Base-by-base conservation (phyloP, 768 basidiomycete genomes). In the Termitomyces sp. region DNA sequence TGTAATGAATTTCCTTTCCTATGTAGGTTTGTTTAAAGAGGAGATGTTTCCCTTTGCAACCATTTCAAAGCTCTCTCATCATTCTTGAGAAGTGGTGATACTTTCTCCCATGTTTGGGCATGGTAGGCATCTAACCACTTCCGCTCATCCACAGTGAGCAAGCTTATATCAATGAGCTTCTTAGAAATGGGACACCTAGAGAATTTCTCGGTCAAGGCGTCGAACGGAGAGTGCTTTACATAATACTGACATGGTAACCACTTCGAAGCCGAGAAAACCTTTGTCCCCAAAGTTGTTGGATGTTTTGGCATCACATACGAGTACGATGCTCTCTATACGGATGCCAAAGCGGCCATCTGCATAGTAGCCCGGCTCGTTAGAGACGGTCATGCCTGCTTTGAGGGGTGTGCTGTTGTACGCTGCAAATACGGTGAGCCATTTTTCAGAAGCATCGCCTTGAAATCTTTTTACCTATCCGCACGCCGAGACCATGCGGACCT, bases 301-400 rank as follows among this genome's bases (percentile, higher is more conserved):
- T 0, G 92, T 93, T 51, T 86, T 68, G 10, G 71, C 85, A 43
- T 85, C 79, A 47, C 80, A 77, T 3, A 96, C 88, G 19, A 96
- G 74, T 21, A 94, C 83, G 42, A 98, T 79, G 68, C 83, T 93
- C 72, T 99, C 96, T 62, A 96, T 91, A 4, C 97, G 85, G 62
- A 98, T 93, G 2, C 95, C 96, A 64, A 87, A 98, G 44, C 78
- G 74, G 2, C 94, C 96, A 62, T 98, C 94, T 8, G 83, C 84
- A 66, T 97, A 97, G 68, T 88, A 96, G 9, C 94, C 93, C 1
- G 94, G 94, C 60, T 96, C 94, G 64, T 98, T 97, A 0, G 93
- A 93, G 24, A 98, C 76, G 0, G 92, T 92, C 89, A 93, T 93
- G 9, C 93, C 93, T 5, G 81, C 75, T 65, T 91, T 89, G 55